A percentile compares a stretch with the other conserved stretches of the same genome.
phyloP scores from a whole-genome alignment of 345 rosid genomes.

The Eucalyptus regnans region DNA sequence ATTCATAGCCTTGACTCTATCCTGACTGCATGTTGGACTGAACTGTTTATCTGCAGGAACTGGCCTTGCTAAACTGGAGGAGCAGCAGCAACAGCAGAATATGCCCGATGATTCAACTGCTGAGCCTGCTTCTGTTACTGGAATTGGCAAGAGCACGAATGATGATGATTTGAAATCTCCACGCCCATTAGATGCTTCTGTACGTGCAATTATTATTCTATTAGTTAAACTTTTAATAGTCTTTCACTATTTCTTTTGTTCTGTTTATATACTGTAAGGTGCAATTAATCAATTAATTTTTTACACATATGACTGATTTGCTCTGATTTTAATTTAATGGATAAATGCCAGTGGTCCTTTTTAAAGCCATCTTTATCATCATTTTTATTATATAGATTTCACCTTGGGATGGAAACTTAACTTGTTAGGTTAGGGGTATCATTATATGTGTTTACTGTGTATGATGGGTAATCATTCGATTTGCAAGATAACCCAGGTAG shows the following conservation, averaged over 20 bases:
- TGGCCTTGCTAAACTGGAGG: slow-evolving; percentile 52
- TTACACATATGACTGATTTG: background rate
- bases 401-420: background rate
- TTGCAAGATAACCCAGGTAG: background rate
- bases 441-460: background rate
- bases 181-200: slow-evolving; percentile 33
- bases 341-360: background rate
- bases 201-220: background rate
- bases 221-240: background rate
- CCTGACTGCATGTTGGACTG: background rate
- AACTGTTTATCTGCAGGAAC: slow-evolving; percentile 29
- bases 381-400: background rate
- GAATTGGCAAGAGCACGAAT: slow-evolving; percentile 32
- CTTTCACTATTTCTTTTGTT: background rate
- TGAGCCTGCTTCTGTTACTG: slow-evolving; percentile 42
- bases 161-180: slow-evolving; percentile 69
- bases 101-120: slow-evolving; percentile 55
- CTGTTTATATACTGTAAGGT: background rate
- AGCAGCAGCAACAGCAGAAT: slow-evolving; percentile 49
- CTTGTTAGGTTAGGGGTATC: background rate
- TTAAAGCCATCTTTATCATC: background rate
- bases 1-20: background rate
- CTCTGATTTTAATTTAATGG: background rate
- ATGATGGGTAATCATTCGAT: background rate
- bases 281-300: background rate